Base-by-base conservation (phyloP, 805 yeast species). In the Kodamaea fukazawae region DNA sequence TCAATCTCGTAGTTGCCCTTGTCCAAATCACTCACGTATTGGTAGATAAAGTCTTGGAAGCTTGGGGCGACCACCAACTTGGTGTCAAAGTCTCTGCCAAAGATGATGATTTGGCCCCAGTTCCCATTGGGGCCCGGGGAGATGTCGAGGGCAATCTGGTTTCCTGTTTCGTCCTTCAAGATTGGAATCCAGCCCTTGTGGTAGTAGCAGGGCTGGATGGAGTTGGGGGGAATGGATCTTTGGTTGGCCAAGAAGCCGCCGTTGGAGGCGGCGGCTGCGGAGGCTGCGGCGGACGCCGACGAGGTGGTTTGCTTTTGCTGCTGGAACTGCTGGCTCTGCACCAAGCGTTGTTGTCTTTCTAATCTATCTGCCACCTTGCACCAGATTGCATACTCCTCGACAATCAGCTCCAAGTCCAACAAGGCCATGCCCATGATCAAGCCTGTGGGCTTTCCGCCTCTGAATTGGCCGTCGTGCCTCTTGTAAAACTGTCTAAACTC, bases 31-130 rank as follows among this genome's bases (percentile, higher is more conserved):
- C 48, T 46, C 9, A 68, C 65, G 38, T 50, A 65, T n/a, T 48
- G 50, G 46, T 61, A 69, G 9, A 70, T 48, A 42, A 70, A 68
- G 42, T 69, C 73, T 40, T 64, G 67, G 40, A 68, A 65, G 38
- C 42, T 38, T 14, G 35, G 20, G 13, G 97, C 95, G 40, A 93
- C 70, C 28, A 86, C 90, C 61, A 77, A 88, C 59, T 91, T 91
- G 28, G 85, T 79, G 65, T 91, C 98, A 57, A 81, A 91, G 49
- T 91, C 98, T 56, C 97, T 81, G 29, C 99, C 99, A 61, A 86
- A 91, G 40, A 90, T 57, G 46, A 91, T 91, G 13, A 93, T 83
- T 65, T 91, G 99, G 28, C 98, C 99, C 76, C 85, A 80, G 42
- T 70, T 73, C 32, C 96, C 96, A 18, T 66, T 65, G 7, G 81